Conservation (phyloP, 2,329 filamentous ascomycete genomes). For the Aspergillus udagawae region DNA sequence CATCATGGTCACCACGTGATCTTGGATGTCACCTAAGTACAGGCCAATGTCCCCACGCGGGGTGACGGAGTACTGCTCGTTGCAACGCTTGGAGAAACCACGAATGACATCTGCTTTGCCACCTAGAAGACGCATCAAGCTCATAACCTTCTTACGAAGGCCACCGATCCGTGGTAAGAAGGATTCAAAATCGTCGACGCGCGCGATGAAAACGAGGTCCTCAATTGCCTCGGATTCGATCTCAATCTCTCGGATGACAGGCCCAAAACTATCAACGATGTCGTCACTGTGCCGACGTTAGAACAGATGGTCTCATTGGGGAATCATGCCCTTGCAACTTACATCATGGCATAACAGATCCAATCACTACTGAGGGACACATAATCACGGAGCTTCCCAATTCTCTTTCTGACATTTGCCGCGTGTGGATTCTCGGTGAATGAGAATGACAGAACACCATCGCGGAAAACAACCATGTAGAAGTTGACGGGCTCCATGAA, state of each 20-base stretch:
- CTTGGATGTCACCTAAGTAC: conserved; percentile 95
- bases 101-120: conserved; percentile 98
- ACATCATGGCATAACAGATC: conserved; percentile 98
- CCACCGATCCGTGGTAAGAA: conserved; percentile 87
- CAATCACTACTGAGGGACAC: conserved; percentile 93
- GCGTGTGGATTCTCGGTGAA: conserved; percentile 86
- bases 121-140: conserved; percentile 83
- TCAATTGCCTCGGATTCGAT: conserved; percentile 87
- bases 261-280: conserved; percentile 93
- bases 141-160: conserved; percentile 91
- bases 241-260: conserved; percentile 83
- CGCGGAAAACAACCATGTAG: conserved; percentile 93
- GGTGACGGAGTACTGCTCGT: conserved; percentile 92
- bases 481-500: conserved; percentile 95
- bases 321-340: conserved; percentile 37
- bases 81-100: conserved; percentile 97
- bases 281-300: conserved; percentile 62
- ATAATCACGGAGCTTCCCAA: conserved; percentile 89
- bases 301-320: conserved; percentile 21
- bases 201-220: conserved; percentile 89
- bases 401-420: conserved; percentile 82
- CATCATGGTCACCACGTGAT: conserved; percentile 99
- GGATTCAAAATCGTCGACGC: conserved; percentile 80
- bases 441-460: conserved; percentile 92
- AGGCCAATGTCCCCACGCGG: conserved; percentile 94